Base-by-base conservation (phyloP, 148 eudicot genomes). In the Rhododendron henanense region DNA sequence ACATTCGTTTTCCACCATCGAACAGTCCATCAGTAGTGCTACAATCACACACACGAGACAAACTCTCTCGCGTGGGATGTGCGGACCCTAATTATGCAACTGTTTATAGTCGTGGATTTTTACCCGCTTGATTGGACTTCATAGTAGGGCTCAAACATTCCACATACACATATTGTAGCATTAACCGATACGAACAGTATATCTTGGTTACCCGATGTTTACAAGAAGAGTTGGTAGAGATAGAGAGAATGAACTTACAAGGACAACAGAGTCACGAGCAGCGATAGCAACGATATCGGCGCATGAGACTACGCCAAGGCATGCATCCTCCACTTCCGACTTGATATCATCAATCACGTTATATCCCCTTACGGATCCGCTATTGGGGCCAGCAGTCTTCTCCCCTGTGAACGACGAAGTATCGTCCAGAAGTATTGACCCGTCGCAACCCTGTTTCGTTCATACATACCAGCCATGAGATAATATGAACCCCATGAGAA, bases 301-400 rank as follows among this genome's bases (percentile, higher is more conserved):
- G 35, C 93, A 91, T 1, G 93, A 91, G 13, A 91, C 93, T 1
- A 91, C 88, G 6, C 93, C 93, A 0, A 89, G 89, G 39, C 93
- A 91, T 3, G 23, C 87, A 14, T 87, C 47, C 67, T 91, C 93
- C 0, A 91, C 91, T 44, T 59, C 55, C 76, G 85, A 78, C 86
- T 91, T 91, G 48, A 88, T 87, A 10, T 74, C 83, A 48, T 91
- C 91, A 14, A 91, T 86, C 18, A 91, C 93, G 37, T 88, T 67
- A 59, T 48, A 91, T 44, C 93, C 93, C 39, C 93, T 85, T 0
- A 84, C 83, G 31, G 93, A 91, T n/a, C 79, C 55, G 4, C 13
- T n/a, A 79, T 91, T 91, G 0, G 93, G 93, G 18, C 83, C 86
- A 9, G 93, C 91, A 1, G 89, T 77, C 50, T 91, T 88, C 81